These are phyloP conservation scores for Fusarium piperis DNA, from an alignment of 2,329 filamentous ascomycete genomes.

Conservation along the genomic window DNA sequence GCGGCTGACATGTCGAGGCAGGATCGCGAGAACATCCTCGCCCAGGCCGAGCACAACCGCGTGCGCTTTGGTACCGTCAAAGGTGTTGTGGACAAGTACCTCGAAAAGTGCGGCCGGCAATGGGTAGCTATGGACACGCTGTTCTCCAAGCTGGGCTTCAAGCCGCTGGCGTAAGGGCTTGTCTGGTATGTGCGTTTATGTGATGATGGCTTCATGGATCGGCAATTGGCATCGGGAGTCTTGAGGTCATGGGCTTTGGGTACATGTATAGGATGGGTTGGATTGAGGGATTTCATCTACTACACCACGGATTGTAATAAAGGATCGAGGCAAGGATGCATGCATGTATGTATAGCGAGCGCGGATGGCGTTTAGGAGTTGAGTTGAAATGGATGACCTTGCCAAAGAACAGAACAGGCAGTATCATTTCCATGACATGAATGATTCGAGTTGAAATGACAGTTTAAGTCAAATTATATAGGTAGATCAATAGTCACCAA, in stretches of 20 bases:
- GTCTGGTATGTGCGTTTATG: neutral
- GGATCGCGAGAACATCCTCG: conserved; percentile 72
- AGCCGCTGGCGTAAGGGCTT: conserved; percentile 40
- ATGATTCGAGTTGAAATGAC: neutral
- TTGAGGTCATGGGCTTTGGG: neutral
- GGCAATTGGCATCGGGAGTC: conserved; percentile 16
- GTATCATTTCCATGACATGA: neutral
- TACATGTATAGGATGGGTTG: conserved; percentile 4
- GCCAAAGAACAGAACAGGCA: neutral
- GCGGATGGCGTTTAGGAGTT: conserved; percentile 18
- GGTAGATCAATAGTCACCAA: neutral
- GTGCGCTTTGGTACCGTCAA: conserved; percentile 79
- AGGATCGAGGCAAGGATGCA: neutral
- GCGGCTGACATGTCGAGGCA: conserved; percentile 59
- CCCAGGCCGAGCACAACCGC: conserved; percentile 84
- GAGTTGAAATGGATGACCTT: neutral
- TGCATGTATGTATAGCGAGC: conserved; percentile 4
- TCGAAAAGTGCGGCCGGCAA: conserved; percentile 89
- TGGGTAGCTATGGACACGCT: conserved; percentile 95
- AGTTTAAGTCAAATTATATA: neutral
- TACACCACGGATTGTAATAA: conserved; percentile 3
- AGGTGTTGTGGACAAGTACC: conserved; percentile 80
- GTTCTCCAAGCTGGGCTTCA: conserved; percentile 75
- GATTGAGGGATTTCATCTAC: neutral
- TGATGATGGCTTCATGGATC: neutral